Base-by-base conservation (phyloP, 2,329 filamentous ascomycete genomes). In the Thyridium curvatum region DNA sequence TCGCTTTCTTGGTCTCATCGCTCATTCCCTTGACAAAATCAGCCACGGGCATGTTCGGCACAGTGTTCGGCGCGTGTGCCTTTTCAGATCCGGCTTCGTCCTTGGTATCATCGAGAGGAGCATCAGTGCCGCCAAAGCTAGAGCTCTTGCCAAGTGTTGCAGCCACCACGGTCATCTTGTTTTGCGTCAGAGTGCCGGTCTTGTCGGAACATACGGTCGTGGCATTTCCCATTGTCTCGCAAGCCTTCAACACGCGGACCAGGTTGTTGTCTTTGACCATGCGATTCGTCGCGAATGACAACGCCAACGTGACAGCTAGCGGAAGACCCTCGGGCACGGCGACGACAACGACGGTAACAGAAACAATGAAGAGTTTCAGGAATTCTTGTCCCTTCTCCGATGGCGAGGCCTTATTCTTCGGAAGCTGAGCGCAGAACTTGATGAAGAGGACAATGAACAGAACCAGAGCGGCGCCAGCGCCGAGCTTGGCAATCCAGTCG, bases 171-270 rank as follows among this genome's bases (percentile, higher is more conserved):
- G 80, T 84, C 82, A 86, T 86, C 57, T 80, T 79, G 53, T 86
- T 86, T 42, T 84, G 81, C 0, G 83, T 87, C 14, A 87, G 62
- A 5, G 83, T 87, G 36, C 83, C 83, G 2, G 83, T 87, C 61
- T 87, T 87, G 58, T 87, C 86, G 4, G 85, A 89, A 60, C 86
- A 91, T 29, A 91, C 82, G 0, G 84, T 84, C 2, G 78, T 82
- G 18, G 78, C 78, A 48, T 85, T 85, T 9, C 81, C 81, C 81
- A 85, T 85, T 5, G 80, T 84, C 55, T 86, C 81, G 56, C 81
- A 85, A 40, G 81, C 81, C 46, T 80, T 77, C 21, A 86, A 65
- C 18, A 84, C 69, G 41, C 81, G 77, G 13, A 86, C 81, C 30
- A 85, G 61, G 46, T 86, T 86, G 62, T 84, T 84, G 59, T 85